Base-by-base conservation (phyloP, 768 basidiomycete genomes). In the Boletus pseudopeckii region DNA sequence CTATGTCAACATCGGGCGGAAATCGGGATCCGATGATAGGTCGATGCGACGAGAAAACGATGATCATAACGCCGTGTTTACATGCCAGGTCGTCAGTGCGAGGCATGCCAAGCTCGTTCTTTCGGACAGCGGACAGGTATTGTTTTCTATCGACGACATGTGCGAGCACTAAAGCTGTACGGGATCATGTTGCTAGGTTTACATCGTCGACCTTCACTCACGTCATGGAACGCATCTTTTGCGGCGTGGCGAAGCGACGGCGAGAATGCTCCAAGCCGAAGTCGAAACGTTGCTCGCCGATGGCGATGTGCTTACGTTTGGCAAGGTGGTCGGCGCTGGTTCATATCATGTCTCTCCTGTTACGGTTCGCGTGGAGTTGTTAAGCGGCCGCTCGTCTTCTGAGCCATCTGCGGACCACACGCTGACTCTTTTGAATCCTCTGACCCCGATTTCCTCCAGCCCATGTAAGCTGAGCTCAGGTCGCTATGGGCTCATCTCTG, bases 51-150 rank as follows among this genome's bases (percentile, higher is more conserved):
- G 69, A 44, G 75, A 73, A 52, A 69, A 68, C 46, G 75, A 77
- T 24, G 66, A 67, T 45, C 75, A 77, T 50, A 77, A 76, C 52
- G 86, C 82, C 15, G 78, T 83, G 68, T 90, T 90, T 59, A 72
- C 82, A 45, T 90, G 89, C 64, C 84, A 87, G 30, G 89, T 91
- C 43, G 85, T 92, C 58, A 89, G 86, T 67, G 80, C 89, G 24
- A 80, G 74, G 63, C 89, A 92, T 73, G 88, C 89, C 52, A 88
- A 83, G 76, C 83, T 92, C 55, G 77, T 79, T 20, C 85, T 90
- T 68, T 76, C 84, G 5, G 84, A 88, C 61, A 79, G 77, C 57
- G 86, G 88, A 43, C 78, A 80, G 74, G 88, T 90, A 78, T 58
- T 63, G 54, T 45, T 40, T 36, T 44, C 53, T 45, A 2, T 48